Evolutionary conservation across 208 protist genomes (phyloP).

Genomic region (Acanthamoeba culbertsoni): DNA sequence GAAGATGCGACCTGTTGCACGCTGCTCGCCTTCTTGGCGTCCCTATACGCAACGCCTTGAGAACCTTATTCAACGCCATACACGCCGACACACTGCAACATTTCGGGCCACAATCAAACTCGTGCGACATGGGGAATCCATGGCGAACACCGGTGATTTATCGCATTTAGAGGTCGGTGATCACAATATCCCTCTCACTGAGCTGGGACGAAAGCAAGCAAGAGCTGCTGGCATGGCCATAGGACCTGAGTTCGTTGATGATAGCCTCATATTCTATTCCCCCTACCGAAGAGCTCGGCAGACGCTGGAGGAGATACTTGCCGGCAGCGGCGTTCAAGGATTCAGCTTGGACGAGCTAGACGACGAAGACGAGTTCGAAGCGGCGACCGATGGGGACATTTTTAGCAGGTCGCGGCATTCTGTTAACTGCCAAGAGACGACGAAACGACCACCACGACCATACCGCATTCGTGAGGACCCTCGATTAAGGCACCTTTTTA

Average conservation of each 20-base stretch:
- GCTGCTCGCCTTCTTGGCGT: no score
- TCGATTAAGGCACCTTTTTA: background rate
- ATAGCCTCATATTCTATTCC: background rate
- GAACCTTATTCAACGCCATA: no score
- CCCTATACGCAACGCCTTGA: no score
- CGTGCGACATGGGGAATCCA: conserved; percentile 23
- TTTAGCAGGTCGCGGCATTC: no score
- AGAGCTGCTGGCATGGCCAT: background rate
- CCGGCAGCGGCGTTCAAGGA: background rate
- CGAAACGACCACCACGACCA: background rate
- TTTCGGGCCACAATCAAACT: conserved; percentile 20
- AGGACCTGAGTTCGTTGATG: background rate
- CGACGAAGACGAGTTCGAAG: background rate
- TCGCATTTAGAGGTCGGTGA: conserved; percentile 23
- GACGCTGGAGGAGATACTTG: conserved; percentile 9
- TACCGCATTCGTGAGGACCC: conserved; percentile 40
- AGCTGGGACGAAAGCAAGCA: background rate
- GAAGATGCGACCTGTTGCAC: no score
- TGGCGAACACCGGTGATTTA: background rate
- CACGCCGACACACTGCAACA: background rate
- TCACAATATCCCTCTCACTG: background rate
- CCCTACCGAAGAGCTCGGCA: background rate
- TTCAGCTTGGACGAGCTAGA: background rate
- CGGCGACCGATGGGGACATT: no score
- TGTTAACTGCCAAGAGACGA: no score